Conservation (phyloP, 2,329 filamentous ascomycete species). For the Pestalotiopsis fici region DNA sequence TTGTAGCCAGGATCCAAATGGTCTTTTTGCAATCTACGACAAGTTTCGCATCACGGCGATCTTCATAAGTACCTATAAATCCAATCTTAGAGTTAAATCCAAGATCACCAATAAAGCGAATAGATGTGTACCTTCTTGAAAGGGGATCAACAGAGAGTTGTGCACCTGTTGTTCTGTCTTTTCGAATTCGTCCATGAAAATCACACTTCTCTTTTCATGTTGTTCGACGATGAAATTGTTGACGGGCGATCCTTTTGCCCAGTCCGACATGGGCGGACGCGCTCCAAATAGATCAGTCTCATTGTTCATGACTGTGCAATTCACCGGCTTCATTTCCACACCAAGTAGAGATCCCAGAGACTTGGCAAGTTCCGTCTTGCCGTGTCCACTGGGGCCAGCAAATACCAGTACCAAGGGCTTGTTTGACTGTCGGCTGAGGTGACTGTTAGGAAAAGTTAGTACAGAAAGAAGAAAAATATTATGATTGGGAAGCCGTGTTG, state of each 20-base stretch:
- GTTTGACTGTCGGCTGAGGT: slow-evolving; percentile 27
- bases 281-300: slow-evolving; percentile 45
- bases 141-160: slow-evolving; percentile 42
- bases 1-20: slow-evolving; percentile 51
- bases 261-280: slow-evolving; percentile 30
- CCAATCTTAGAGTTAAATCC: neutral
- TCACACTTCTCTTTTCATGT: slow-evolving; percentile 35
- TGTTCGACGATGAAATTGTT: slow-evolving; percentile 48
- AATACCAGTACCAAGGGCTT: slow-evolving; percentile 41
- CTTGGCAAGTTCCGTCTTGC: slow-evolving; percentile 48
- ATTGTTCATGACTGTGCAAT: slow-evolving; percentile 37
- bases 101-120: neutral
- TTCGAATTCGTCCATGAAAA: slow-evolving; percentile 55
- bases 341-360: slow-evolving; percentile 40
- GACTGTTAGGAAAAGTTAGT: slow-evolving; percentile 16
- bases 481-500: slow-evolving; percentile 1
- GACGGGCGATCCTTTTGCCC: slow-evolving; percentile 37
- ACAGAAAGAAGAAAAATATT: neutral
- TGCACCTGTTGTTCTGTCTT: slow-evolving; percentile 42
- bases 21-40: slow-evolving; percentile 42
- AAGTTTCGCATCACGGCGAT: slow-evolving; percentile 31
- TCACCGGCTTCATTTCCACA: slow-evolving; percentile 35
- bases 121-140: slow-evolving; percentile 38
- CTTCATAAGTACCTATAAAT: slow-evolving; percentile 35
- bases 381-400: slow-evolving; percentile 47